These are phyloP conservation scores for Piper longum DNA, from an alignment of 164 flowering plant species.

Conservation along the genomic window DNA sequence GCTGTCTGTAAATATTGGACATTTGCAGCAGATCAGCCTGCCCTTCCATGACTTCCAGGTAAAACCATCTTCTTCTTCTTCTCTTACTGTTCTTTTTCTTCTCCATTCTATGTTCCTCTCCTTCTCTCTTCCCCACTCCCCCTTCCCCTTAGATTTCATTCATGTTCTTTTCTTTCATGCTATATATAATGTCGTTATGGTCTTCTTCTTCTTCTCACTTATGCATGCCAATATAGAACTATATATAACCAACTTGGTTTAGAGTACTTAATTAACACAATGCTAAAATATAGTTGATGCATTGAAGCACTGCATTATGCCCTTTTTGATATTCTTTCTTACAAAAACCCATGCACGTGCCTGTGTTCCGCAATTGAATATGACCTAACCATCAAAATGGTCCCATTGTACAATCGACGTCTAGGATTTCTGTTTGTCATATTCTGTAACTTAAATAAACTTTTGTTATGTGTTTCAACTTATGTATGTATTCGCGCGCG, in stretches of 20 bases:
- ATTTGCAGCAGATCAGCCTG: conserved; percentile 27
- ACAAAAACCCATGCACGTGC: neutral
- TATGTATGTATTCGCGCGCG: too few relatives aligned
- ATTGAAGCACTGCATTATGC: neutral
- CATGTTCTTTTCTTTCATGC: neutral
- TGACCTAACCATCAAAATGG: too few relatives aligned
- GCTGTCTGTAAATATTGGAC: conserved; percentile 60
- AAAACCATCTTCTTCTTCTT: neutral
- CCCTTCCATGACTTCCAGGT: conserved; percentile 2
- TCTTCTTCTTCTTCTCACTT: too few relatives aligned
- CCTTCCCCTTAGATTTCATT: neutral
- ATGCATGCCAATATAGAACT: too few relatives aligned
- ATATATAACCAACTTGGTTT: too few relatives aligned
- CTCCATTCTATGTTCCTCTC: neutral
- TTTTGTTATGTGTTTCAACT: too few relatives aligned
- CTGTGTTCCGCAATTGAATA: neutral
- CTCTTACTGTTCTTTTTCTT: neutral
- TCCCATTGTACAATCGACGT: too few relatives aligned
- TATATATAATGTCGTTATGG: too few relatives aligned
- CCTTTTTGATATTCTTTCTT: neutral
- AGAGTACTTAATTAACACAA: too few relatives aligned
- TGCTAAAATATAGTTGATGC: too few relatives aligned
- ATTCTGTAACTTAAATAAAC: too few relatives aligned
- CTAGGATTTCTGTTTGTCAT: too few relatives aligned
- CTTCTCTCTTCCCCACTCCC: neutral